phyloP scores from a whole-genome alignment of 345 rosid genomes.

The Eucalyptus curtisii region DNA sequence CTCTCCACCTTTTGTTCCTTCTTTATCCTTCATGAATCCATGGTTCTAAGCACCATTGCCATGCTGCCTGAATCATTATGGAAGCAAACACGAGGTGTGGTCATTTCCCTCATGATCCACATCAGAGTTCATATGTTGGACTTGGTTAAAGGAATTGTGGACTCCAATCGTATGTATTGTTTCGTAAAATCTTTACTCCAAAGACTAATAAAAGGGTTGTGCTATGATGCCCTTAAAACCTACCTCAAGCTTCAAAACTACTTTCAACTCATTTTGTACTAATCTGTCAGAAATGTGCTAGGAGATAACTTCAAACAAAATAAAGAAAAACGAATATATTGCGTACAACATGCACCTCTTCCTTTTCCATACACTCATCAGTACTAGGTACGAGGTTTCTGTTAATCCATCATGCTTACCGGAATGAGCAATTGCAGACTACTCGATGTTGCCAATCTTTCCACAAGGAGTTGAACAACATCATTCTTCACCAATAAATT shows the following conservation, averaged over 20 bases:
- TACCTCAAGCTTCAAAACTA: not conserved
- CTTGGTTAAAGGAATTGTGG: not conserved
- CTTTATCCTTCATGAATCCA: not conserved
- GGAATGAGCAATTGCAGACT: slow-evolving; percentile 89
- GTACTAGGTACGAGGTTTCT: not conserved
- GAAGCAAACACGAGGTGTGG: not conserved
- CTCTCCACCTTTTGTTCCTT: not conserved
- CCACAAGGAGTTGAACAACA: slow-evolving; percentile 60
- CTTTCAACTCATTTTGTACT: not conserved
- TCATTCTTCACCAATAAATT: slow-evolving; percentile 60
- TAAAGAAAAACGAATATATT: not conserved
- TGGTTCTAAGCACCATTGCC: not conserved
- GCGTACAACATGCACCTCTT: not conserved
- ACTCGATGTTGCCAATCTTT: slow-evolving; percentile 66
- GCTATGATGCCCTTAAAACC: not conserved
- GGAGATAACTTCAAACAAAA: not conserved
- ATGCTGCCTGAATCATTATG: not conserved
- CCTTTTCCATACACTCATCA: not conserved
- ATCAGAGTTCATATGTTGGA: not conserved
- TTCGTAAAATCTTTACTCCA: not conserved
- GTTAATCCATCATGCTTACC: slow-evolving; percentile 23
- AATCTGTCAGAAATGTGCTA: not conserved
- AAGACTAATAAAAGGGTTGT: not conserved
- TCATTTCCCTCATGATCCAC: not conserved
- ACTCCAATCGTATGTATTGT: not conserved